phyloP scores from a whole-genome alignment of 768 basidiomycete genomes.

The Auriculariales sp. region DNA sequence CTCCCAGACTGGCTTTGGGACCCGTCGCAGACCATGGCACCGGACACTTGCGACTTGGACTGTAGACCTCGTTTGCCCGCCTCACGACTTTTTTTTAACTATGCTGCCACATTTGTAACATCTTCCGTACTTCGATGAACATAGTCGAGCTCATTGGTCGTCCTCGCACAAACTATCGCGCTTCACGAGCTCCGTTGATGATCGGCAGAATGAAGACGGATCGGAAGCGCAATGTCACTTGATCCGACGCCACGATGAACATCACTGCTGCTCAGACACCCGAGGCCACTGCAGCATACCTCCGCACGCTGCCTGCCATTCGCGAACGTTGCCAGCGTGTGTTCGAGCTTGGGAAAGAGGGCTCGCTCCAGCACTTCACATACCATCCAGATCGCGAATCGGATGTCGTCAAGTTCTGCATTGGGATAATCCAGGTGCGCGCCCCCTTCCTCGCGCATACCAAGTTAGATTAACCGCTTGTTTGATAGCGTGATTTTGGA shows the following conservation, averaged over 20 bases:
- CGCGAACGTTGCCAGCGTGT: conserved; percentile 73
- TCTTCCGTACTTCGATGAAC: no score
- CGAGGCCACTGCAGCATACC: conserved; percentile 29
- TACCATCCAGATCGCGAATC: conserved; percentile 67
- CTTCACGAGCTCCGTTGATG: no score
- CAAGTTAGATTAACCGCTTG: conserved; percentile 1
- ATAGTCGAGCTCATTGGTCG: no score
- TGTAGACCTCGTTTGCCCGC: no score
- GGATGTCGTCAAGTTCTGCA: conserved; percentile 59
- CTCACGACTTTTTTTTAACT: no score
- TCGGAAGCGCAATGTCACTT: no score
- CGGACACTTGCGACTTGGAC: no score
- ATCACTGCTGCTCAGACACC: background rate
- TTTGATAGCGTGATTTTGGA: conserved; percentile 62
- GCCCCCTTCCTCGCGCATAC: background rate
- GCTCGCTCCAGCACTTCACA: conserved; percentile 71
- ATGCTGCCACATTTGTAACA: no score
- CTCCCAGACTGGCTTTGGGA: no score
- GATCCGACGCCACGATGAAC: background rate
- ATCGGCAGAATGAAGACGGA: no score
- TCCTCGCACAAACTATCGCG: no score
- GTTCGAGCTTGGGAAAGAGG: conserved; percentile 58
- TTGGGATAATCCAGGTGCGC: conserved; percentile 61
- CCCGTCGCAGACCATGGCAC: no score
- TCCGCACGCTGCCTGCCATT: conserved; percentile 80